Evolutionary conservation across 768 basidiomycete genomes (phyloP), one percentile per base, ranked within the genome.

Genomic region (Lactarius tabidus): DNA sequence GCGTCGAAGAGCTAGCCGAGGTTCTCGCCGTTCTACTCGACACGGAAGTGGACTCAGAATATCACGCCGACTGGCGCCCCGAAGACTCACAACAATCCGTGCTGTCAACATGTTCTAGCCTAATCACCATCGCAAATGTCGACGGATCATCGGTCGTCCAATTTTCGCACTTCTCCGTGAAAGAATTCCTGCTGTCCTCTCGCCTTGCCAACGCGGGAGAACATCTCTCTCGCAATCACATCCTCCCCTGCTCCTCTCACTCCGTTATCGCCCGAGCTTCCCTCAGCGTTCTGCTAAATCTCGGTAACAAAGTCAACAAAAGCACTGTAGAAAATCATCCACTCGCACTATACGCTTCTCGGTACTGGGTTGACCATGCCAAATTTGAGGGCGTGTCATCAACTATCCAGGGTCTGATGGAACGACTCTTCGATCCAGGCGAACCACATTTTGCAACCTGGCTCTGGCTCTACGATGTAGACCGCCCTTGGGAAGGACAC

Each of bases 401-500:
- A 7, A 2, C n/a, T 26, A 63, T 41, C 45, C 35, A 57, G 28
- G 29, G 39, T 38, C 15, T 31, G 9, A 31, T 63, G 28, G 12
- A 51, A 17, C 4, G 26, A 0, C 62, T 63, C 1, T 52, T 63
- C 6, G 62, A 63, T n/a, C 20, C 36, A 2, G 20, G 18, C 8
- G 12, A 17, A 17, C 62, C 62, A 3, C 28, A 58, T 14, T 63
- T 63, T 23, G 28, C 57, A 1, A n/a, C 48, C 15, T 63, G 62
- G 62, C 35, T 63, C 26, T 57, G 62, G 62, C 7, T 63, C 28
- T 57, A 51, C 20, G 36, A 63, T n/a, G 6, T 48, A 1, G 62
- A 63, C 14, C 26, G 41, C 6, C 62, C 36, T 45, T 63, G 55
- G 62, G 23, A 14, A n/a, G 33, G 38, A 28, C 28, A 23, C 18